Conservation (phyloP, 2,329 filamentous ascomycete genomes). For the Mollisiaceae sp. region DNA sequence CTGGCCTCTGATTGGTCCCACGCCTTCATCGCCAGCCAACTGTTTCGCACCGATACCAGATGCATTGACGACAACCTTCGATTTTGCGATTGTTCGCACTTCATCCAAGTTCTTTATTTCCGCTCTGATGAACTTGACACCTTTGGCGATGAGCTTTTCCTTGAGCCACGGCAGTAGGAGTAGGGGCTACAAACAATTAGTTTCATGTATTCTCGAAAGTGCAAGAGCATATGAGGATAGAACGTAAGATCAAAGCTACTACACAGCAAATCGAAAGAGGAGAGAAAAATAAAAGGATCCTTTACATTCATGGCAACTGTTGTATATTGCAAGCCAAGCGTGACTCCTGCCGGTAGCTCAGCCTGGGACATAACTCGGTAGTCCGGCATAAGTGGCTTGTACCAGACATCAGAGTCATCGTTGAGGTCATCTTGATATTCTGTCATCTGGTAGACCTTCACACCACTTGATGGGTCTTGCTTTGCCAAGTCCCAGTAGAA, state of each 20-base stretch:
- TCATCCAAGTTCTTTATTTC: constrained; percentile 27
- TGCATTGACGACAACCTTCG: constrained; percentile 35
- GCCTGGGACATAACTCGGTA: constrained; percentile 24
- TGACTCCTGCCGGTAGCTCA: constrained; percentile 27
- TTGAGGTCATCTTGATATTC: constrained; percentile 34
- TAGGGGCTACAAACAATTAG: constrained; percentile 14
- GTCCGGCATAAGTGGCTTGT: constrained; percentile 32
- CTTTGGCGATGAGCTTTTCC: constrained; percentile 22
- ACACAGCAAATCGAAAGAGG: no score
- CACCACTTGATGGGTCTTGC: constrained; percentile 30
- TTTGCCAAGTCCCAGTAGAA: constrained; percentile 34
- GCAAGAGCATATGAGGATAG: no score
- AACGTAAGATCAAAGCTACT: no score
- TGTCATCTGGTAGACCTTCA: constrained; percentile 35
- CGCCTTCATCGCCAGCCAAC: constrained; percentile 29
- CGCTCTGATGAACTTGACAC: constrained; percentile 33
- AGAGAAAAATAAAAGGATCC: no score
- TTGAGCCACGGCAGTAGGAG: constrained; percentile 35
- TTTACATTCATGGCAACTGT: constrained; percentile 33
- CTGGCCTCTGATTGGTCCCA: constrained; percentile 34
- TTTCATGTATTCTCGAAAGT: no score
- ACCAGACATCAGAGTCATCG: constrained; percentile 32
- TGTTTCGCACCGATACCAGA: constrained; percentile 33
- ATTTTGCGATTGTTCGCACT: constrained; percentile 18
- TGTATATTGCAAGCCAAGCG: constrained; percentile 33